Evolutionary conservation across 768 basidiomycete species (phyloP), one percentile per base, ranked within the genome.

Genomic region (Daedaleopsis nitida): DNA sequence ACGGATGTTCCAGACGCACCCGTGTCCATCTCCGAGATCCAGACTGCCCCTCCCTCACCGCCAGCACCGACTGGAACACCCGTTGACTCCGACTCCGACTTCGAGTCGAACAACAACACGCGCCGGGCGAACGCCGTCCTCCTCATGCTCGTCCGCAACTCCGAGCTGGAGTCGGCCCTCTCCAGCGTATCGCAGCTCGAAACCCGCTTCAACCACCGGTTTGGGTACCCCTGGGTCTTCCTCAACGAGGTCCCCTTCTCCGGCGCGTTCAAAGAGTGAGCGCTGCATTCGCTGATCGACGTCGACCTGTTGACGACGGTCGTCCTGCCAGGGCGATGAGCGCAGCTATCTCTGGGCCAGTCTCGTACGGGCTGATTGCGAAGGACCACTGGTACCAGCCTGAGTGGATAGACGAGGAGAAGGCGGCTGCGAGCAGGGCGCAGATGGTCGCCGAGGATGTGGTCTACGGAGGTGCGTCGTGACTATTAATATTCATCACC

Each of bases 181-280:
- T 74, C 76, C 42, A 88, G 87, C 64, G 86, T 94, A 65, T 82
- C 82, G 63, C 83, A 89, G 72, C 75, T 94, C 75, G 96, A 98
- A 75, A 89, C 92, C 70, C 79, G 89, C 43, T 97, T 97, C 77
- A 98, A 98, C 74, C 76, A 79, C 47, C 83, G 80, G 62, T 90
- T 84, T 66, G 80, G 82, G 21, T 96, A 97, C 69, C 92, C 93
- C 5, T 97, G 91, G 73, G 87, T 94, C 24, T 90, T 97, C 75
- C 77, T 98, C 61, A 96, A 96, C 71, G 94, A 97, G 52, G 83
- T 84, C 63, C 83, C 85, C 0, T 96, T 96, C 73, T 78, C 82
- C 14, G 85, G 88, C 1, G 82, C 84, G 17, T 95, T 96, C 75
- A 91, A 87, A 70, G 76, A 76, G 84, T 86, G 69, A 65, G 81